These are phyloP conservation scores for Clonostachys sp. DNA, from an alignment of 2,329 filamentous ascomycete genomes.

Conservation along the genomic window DNA sequence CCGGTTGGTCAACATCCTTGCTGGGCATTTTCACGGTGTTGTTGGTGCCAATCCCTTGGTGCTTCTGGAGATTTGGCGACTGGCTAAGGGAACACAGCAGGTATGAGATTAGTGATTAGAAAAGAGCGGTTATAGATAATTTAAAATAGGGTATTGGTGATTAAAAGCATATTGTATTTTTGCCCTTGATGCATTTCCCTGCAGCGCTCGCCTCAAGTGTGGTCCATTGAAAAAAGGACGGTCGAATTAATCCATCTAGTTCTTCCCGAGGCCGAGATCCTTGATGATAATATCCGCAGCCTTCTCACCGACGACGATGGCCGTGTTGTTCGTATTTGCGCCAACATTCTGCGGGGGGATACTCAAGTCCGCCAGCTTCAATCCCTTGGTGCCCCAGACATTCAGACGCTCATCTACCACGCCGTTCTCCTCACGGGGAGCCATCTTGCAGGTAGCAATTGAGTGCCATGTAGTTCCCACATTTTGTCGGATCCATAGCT, in stretches of 20 bases:
- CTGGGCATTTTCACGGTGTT: constrained; percentile 30
- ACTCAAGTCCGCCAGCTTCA: constrained; percentile 28
- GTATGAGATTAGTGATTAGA: constrained; percentile 15
- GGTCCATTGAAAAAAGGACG: no score
- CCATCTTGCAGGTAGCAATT: constrained; percentile 25
- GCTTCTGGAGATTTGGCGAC: constrained; percentile 15
- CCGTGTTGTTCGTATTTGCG: constrained; percentile 42
- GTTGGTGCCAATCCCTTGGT: constrained; percentile 28
- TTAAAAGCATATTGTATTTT: no score
- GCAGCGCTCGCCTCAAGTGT: no score
- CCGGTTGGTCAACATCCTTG: constrained; percentile 38
- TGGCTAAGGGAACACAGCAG: constrained; percentile 12
- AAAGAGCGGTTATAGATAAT: not conserved
- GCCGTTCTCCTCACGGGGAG: constrained; percentile 22
- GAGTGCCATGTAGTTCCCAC: constrained; percentile 32
- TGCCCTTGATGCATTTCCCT: no score
- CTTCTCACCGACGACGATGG: constrained; percentile 41
- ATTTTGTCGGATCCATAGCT: constrained; percentile 29
- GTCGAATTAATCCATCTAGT: no score
- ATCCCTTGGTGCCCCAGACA: constrained; percentile 29
- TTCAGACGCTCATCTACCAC: constrained; percentile 30
- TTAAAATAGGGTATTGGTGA: no score
- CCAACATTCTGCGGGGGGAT: constrained; percentile 29
- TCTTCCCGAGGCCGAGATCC: constrained; percentile 16
- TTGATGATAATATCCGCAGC: constrained; percentile 28